phyloP scores from a whole-genome alignment of 148 eudicot genomes.

The Simmondsia chinensis region DNA sequence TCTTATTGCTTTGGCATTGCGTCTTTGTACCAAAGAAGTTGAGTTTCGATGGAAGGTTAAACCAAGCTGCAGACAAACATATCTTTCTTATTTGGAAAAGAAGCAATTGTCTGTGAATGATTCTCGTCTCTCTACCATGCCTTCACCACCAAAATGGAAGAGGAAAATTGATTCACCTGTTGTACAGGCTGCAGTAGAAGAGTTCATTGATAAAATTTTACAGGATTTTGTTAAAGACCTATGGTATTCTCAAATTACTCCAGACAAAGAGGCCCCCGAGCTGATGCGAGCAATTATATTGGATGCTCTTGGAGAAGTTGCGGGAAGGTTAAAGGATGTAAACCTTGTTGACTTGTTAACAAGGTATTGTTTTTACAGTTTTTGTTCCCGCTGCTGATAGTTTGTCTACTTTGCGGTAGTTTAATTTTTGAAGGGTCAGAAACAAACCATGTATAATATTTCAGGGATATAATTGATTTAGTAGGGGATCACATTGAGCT shows the following conservation, averaged over 20 bases:
- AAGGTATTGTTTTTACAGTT: slow-evolving; percentile 30
- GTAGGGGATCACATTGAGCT: slow-evolving; percentile 85
- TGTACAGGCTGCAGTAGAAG: slow-evolving; percentile 81
- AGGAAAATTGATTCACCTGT: slow-evolving; percentile 79
- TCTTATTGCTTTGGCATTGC: slow-evolving; percentile 46
- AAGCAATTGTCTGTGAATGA: slow-evolving; percentile 73
- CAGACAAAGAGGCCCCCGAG: slow-evolving; percentile 92
- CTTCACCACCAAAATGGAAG: slow-evolving; percentile 73
- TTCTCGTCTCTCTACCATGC: slow-evolving; percentile 53
- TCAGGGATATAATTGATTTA: slow-evolving; percentile 85
- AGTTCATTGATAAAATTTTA: slow-evolving; percentile 63
- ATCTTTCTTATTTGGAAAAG: slow-evolving; percentile 57
- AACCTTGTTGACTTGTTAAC: slow-evolving; percentile 93
- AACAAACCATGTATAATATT: slow-evolving; percentile 10
- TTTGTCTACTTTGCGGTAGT: neutral
- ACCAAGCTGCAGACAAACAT: slow-evolving; percentile 31
- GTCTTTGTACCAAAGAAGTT: slow-evolving; percentile 53
- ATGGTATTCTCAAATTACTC: slow-evolving; percentile 91
- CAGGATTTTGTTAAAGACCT: slow-evolving; percentile 82
- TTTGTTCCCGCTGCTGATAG: neutral
- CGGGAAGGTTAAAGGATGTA: slow-evolving; percentile 70
- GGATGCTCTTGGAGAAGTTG: slow-evolving; percentile 92
- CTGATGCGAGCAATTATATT: slow-evolving; percentile 57
- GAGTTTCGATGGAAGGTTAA: slow-evolving; percentile 63
- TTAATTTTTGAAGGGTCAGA: slow-evolving; percentile 6